These are phyloP conservation scores for Conticribra weissflogii DNA, from an alignment of 108 stramenopile genomes.

Conservation along the genomic window DNA sequence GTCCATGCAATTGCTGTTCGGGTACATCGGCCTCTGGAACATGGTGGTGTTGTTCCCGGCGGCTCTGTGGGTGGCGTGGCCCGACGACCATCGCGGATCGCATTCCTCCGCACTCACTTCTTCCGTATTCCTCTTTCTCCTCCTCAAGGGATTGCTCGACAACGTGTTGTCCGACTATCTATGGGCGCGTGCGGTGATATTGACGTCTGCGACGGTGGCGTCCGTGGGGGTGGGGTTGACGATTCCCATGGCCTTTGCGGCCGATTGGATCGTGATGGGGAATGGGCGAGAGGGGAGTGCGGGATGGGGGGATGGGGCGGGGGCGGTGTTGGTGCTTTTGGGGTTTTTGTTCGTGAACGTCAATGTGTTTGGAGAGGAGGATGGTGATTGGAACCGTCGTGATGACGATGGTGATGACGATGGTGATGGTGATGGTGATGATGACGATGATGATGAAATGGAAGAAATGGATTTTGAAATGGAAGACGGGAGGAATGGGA, in stretches of 20 bases:
- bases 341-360: slow-evolving; percentile 87
- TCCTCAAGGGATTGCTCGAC: slow-evolving; percentile 83
- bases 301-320: slow-evolving; percentile 50
- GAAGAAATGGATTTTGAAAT: too few relatives aligned
- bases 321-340: slow-evolving; percentile 67
- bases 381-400: slow-evolving; percentile 1
- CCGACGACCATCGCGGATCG: slow-evolving; percentile 19
- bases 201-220: slow-evolving; percentile 96
- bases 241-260: slow-evolving; percentile 91
- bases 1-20: slow-evolving; percentile 92
- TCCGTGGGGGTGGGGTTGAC: slow-evolving; percentile 96
- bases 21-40: slow-evolving; percentile 90
- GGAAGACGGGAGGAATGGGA: too few relatives aligned
- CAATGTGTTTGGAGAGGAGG: slow-evolving; percentile 22
- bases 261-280: slow-evolving; percentile 74
- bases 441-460: not conserved
- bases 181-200: slow-evolving; percentile 94
- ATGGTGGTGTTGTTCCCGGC: slow-evolving; percentile 65
- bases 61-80: slow-evolving; percentile 51
- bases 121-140: slow-evolving; percentile 66
- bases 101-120: slow-evolving; percentile 39
- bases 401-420: slow-evolving; percentile 8
- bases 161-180: slow-evolving; percentile 93
- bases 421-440: not conserved
- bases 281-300: slow-evolving; percentile 49